These are phyloP conservation scores for Bassia scoparia DNA, from an alignment of 148 eudicot species.

Conservation along the genomic window DNA sequence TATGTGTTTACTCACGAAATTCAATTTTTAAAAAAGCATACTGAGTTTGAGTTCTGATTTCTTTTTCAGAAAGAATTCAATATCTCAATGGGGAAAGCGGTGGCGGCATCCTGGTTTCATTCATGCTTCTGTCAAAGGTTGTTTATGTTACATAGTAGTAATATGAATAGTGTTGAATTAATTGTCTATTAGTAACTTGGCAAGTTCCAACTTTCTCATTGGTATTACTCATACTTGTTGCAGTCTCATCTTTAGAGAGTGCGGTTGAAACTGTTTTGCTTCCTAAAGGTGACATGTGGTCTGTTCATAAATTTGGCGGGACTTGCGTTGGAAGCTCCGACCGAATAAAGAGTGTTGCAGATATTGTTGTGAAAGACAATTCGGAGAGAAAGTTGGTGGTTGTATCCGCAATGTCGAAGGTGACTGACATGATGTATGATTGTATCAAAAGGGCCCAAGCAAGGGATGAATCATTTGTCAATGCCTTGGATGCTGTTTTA, in stretches of 20 bases:
- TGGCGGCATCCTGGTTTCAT: slow-evolving; percentile 11
- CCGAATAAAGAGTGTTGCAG: slow-evolving; percentile 78
- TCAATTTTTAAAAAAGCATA: background rate
- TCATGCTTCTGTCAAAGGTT: slow-evolving; percentile 29
- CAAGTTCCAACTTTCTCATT: slow-evolving; percentile 5
- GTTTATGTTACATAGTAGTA: background rate
- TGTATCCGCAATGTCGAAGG: slow-evolving; percentile 99
- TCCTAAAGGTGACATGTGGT: slow-evolving; percentile 79
- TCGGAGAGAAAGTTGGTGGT: slow-evolving; percentile 86
- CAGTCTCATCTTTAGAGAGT: slow-evolving; percentile 50
- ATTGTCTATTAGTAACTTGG: background rate
- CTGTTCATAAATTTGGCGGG: slow-evolving; percentile 97
- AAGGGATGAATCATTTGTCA: slow-evolving; percentile 62
- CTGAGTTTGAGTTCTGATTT: background rate
- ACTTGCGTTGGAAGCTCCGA: slow-evolving; percentile 92
- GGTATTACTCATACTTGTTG: slow-evolving; percentile 13
- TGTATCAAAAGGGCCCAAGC: slow-evolving; percentile 72
- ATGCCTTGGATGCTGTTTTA: slow-evolving; percentile 71
- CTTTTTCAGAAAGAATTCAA: slow-evolving; percentile 25
- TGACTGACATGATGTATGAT: slow-evolving; percentile 98
- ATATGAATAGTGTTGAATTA: background rate
- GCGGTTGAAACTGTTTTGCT: slow-evolving; percentile 39
- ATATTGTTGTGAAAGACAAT: slow-evolving; percentile 59
- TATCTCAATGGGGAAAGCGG: slow-evolving; percentile 15
- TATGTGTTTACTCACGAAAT: background rate